A percentile compares a stretch with the other conserved stretches of the same genome.
Conservation (phyloP, 371 early-diverging fungal species). For the Basidiobolus meristosporus region DNA sequence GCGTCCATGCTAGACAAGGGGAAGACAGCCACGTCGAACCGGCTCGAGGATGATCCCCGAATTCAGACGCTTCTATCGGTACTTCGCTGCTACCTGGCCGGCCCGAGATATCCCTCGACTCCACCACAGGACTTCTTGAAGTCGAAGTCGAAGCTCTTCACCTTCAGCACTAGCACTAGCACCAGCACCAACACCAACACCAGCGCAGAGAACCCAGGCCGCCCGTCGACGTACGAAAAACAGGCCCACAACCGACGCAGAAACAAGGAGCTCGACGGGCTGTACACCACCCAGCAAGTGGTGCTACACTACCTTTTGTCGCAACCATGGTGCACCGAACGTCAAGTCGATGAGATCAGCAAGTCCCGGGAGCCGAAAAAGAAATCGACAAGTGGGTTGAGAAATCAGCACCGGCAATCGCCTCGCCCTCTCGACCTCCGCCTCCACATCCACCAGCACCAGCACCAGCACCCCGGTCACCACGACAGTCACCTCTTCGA, state of each 20-base stretch:
- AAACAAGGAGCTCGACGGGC: constrained; percentile 15
- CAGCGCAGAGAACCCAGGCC: constrained; percentile 24
- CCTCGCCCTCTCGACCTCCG: too few relatives aligned
- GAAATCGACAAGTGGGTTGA: constrained; percentile 2
- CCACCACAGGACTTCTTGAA: constrained; percentile 23
- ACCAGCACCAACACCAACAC: constrained; percentile 26
- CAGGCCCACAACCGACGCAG: too few relatives aligned
- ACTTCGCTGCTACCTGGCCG: constrained; percentile 28
- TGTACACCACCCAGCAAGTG: constrained; percentile 8
- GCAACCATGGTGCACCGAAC: constrained; percentile 30
- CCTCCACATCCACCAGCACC: too few relatives aligned
- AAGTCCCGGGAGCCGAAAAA: constrained; percentile 35
- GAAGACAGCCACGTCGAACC: too few relatives aligned
- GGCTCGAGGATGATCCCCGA: constrained; percentile 22
- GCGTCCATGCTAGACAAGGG: too few relatives aligned
- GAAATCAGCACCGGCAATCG: too few relatives aligned
- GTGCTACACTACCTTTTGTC: constrained; percentile 44
- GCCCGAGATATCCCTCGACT: constrained; percentile 30
- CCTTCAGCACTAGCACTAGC: constrained; percentile 22
- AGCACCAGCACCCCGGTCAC: too few relatives aligned
- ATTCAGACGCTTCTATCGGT: constrained; percentile 18
- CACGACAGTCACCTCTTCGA: too few relatives aligned
- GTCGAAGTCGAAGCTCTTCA: constrained; percentile 19
- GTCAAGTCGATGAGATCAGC: constrained; percentile 50
- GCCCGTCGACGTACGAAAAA: too few relatives aligned